phyloP scores from a whole-genome alignment of 1,284 basidiomycete genomes.

The Abortiporus biennis region DNA sequence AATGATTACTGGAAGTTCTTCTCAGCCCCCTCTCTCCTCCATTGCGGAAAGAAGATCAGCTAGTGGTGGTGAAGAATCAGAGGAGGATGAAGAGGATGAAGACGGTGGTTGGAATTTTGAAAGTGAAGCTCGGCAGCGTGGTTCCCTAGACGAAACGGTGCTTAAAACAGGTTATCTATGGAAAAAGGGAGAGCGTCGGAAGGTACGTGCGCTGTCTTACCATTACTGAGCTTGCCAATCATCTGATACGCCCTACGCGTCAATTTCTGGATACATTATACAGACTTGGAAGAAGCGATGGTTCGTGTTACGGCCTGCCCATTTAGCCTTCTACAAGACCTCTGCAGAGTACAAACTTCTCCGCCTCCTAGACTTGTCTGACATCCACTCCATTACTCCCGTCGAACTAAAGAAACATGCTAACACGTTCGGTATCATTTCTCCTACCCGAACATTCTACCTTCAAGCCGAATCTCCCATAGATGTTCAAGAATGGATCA shows the following conservation, averaged over 20 bases:
- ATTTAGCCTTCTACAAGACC: conserved; percentile 96
- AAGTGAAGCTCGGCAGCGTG: conserved; percentile 19
- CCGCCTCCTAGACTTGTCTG: conserved; percentile 81
- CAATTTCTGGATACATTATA: conserved; percentile 4
- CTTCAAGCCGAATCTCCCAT: conserved; percentile 69
- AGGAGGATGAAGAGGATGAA: conserved; percentile 58
- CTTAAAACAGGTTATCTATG: conserved; percentile 51
- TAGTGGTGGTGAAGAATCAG: conserved; percentile 70
- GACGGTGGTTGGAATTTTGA: conserved; percentile 58
- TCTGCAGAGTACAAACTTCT: conserved; percentile 90
- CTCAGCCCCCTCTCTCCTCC: conserved; percentile 54
- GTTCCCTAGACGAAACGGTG: conserved; percentile 63
- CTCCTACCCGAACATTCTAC: conserved; percentile 89
- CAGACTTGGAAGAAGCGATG: conserved; percentile 99
- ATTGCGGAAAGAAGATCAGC: conserved; percentile 69
- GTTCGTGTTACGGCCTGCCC: conserved; percentile 92
- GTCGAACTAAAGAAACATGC: conserved; percentile 88
- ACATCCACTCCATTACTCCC: conserved; percentile 87
- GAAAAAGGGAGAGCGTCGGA: conserved; percentile 78
- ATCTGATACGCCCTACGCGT: conserved; percentile 7
- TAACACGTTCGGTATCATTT: conserved; percentile 91
- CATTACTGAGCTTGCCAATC: not conserved
- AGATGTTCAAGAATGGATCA: conserved; percentile 84
- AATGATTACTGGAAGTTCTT: conserved; percentile 18
- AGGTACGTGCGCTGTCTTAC: conserved; percentile 48